phyloP scores from a whole-genome alignment of 352 stramenopile species.

The Phytophthora europaea region DNA sequence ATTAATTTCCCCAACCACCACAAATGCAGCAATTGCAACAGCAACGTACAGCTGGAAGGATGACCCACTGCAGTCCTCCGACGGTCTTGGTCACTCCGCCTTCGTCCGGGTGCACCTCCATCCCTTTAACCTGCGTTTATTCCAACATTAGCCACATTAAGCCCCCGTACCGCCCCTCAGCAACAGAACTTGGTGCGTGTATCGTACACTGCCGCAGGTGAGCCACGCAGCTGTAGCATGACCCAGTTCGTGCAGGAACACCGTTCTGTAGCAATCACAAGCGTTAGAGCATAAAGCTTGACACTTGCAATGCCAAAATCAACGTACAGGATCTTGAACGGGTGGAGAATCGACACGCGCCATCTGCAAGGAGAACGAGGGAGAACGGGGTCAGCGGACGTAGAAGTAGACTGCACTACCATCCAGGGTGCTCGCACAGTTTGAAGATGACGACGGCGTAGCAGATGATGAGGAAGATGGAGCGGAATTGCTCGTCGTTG shows the following conservation, averaged over 20 bases:
- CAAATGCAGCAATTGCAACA: background rate
- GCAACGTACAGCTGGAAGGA: slow-evolving; percentile 71
- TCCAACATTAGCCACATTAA: slow-evolving; percentile 2
- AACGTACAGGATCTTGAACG: slow-evolving; percentile 91
- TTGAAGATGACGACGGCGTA: slow-evolving; percentile 92
- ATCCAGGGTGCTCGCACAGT: slow-evolving; percentile 49
- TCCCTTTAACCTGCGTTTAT: slow-evolving; percentile 72
- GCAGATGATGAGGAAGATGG: slow-evolving; percentile 90
- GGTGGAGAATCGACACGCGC: slow-evolving; percentile 86
- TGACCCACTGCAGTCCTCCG: slow-evolving; percentile 76
- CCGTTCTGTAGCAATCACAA: slow-evolving; percentile 58
- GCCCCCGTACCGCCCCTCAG: background rate
- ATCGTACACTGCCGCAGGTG: slow-evolving; percentile 79
- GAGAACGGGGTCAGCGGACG: slow-evolving; percentile 8
- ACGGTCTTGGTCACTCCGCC: slow-evolving; percentile 88
- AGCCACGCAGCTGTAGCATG: slow-evolving; percentile 88
- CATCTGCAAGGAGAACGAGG: slow-evolving; percentile 57
- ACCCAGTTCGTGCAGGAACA: slow-evolving; percentile 90
- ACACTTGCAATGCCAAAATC: background rate
- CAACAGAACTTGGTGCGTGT: background rate
- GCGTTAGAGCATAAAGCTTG: background rate
- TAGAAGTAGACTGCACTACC: background rate
- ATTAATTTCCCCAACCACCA: background rate
- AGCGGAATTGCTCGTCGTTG: slow-evolving; percentile 89
- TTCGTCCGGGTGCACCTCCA: slow-evolving; percentile 92